Evolutionary conservation across 306 rosid species (phyloP), one percentile per base, ranked within the genome.

Genomic region (Clitoria ternatea): DNA sequence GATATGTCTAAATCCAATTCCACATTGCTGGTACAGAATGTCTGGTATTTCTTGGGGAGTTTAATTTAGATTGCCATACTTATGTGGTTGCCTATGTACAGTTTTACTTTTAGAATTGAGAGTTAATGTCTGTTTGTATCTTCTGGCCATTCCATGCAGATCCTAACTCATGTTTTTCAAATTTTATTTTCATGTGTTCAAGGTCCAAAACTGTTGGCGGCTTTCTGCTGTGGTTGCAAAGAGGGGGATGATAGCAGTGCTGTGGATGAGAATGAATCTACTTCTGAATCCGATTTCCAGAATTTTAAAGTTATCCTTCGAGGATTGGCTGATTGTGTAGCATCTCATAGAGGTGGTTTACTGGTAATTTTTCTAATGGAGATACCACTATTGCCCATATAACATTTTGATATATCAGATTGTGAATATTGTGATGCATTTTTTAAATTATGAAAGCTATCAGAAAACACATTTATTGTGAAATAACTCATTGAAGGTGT

Each of bases 201-300:
- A 93, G 98, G 97, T 87, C 97, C 98, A 66, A 85, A 87, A 62
- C 67, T 87, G 47, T 77, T 93, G 87, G 87, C 36, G 12, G 49
- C 69, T 7, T 90, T 93, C 83, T 90, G 88, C 78, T 54, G 77
- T 66, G 84, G 87, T 66, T 85, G 88, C 74, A 74, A 79, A 45
- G 89, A 77, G 78, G 83, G 72, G 71, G 88, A 54, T 45, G 37
- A 24, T 68, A 23, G 42, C 55, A 72, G 75, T 78, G 71, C 74
- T 36, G 65, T 26, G 69, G 85, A 82, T 47, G 84, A 44, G 43
- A 73, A 64, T 61, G 65, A 74, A 19, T 73, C 79, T 32, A 61
- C 79, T 27, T 75, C 81, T n/a, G n/a, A n/a, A n/a, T n/a, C n/a
- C 50, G 83, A 74, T 72, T 72, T 75, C 54, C 71, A 74, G 39